Evolutionary conservation across 805 yeast genomes (phyloP).

Genomic region (Torulaspora indica): DNA sequence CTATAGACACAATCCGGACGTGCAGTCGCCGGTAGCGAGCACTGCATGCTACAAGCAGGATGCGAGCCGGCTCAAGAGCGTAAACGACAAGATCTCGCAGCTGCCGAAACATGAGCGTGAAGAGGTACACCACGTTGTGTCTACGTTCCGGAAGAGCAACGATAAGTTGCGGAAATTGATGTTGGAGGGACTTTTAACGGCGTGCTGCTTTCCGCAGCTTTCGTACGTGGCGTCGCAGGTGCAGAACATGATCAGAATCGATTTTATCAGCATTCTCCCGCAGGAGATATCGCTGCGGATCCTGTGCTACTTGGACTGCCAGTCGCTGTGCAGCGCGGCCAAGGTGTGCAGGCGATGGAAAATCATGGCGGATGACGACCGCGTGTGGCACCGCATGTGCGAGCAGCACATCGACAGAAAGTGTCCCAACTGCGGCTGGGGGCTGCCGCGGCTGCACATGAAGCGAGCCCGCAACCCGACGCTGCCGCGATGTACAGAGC

Average conservation of each 20-base stretch:
- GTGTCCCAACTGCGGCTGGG: conserved; percentile 99
- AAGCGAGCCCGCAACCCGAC: conserved; percentile 49
- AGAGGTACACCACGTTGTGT: conserved; percentile 79
- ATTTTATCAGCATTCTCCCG: conserved; percentile 81
- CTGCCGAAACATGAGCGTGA: conserved; percentile 69
- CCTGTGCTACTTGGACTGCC: conserved; percentile 84
- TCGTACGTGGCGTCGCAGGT: conserved; percentile 82
- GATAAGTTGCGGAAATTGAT: conserved; percentile 71
- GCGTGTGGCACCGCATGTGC: conserved; percentile 98
- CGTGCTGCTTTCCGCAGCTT: conserved; percentile 92
- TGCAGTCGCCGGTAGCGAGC: conserved; percentile 45
- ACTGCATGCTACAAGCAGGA: conserved; percentile 30
- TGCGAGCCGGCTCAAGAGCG: conserved; percentile 23
- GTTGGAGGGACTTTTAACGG: conserved; percentile 75
- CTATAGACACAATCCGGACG: conserved; percentile 89
- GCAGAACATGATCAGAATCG: conserved; percentile 74
- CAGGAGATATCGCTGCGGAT: conserved; percentile 80
- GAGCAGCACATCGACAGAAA: conserved; percentile 97
- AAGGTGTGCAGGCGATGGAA: conserved; percentile 89
- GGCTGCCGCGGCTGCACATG: conserved; percentile 89
- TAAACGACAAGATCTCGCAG: conserved; percentile 34
- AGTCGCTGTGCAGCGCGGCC: conserved; percentile 89
- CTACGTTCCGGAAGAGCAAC: conserved; percentile 65
- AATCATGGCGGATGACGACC: conserved; percentile 85
- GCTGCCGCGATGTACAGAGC: conserved; percentile 1